phyloP scores from a whole-genome alignment of 2,329 filamentous ascomycete genomes.

The Coniochaeta hoffmannii region DNA sequence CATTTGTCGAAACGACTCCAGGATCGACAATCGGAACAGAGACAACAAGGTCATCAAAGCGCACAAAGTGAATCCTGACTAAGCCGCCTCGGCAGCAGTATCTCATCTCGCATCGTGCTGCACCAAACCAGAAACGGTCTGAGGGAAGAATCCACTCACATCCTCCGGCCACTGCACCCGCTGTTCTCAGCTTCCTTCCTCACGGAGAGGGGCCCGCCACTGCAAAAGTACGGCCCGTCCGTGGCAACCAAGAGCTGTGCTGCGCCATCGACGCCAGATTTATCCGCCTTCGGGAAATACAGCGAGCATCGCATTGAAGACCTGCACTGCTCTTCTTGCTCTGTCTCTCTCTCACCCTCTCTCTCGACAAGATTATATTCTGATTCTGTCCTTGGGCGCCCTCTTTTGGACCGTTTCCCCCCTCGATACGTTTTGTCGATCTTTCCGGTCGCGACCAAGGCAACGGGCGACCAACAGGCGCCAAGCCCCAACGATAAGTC shows the following conservation, averaged over 20 bases:
- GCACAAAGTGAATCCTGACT: neutral
- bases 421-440: neutral
- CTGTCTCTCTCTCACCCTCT: neutral
- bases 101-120: neutral
- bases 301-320: neutral
- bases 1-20: neutral
- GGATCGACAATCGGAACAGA: neutral
- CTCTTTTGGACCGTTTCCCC: neutral
- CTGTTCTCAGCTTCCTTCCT: neutral
- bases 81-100: neutral
- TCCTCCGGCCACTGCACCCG: neutral
- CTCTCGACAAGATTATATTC: neutral
- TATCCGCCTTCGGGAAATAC: neutral
- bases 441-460: neutral
- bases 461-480: constrained; percentile 4
- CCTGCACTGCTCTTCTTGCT: too few relatives aligned
- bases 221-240: neutral
- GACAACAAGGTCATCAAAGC: neutral
- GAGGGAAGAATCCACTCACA: neutral
- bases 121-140: neutral
- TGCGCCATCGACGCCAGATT: neutral
- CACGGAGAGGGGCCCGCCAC: neutral
- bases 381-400: neutral
- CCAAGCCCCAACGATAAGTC: constrained; percentile 7
- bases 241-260: neutral